Base-by-base conservation (phyloP, 768 basidiomycete genomes). In the Xanthoconium stramineum region DNA sequence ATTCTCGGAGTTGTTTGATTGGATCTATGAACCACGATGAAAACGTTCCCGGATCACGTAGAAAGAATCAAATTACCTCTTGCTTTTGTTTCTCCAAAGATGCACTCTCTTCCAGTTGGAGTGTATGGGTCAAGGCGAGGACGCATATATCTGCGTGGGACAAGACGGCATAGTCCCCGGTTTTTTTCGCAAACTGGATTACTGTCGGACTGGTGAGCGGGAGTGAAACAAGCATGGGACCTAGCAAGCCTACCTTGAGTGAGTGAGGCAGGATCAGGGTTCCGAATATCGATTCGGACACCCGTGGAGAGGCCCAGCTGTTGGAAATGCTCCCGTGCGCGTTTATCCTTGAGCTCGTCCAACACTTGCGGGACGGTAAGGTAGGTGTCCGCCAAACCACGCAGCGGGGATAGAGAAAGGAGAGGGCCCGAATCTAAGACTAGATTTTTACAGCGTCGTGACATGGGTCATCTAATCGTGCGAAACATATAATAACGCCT, bases 391-490 rank as follows among this genome's bases (percentile, higher is more conserved):
- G 97, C 92, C 29, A 98, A 75, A 12, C 94, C 93, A n/a, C 92
- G 81, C 10, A 98, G 80, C 0, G 95, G 93, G 0, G 89, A 88
- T 3, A 96, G 77, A 4, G 93, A 92, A 5, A 98, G 84, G 1
- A 98, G 77, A 4, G 96, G 95, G 2, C 94, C 94, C 1, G 96
- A 89, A 81, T 98, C 96, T 47, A 98, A 85, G 8, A 98, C 87
- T 14, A 98, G 82, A 58, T 83, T 84, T 69, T 83, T 87, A 74
- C 89, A 91, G 54, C 78, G 80, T 14, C 78, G 77, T 13, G 67
- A 28, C 70, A 73, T 72, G 24, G 17, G 24, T 24, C 24, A 24
- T 24, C 24, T 14, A n/a, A 7, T 11, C 33, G 46, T 47, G 46
- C 17, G 33, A 47, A 47, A 47, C 33, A 10, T 24, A 28, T 14